phyloP scores from a whole-genome alignment of 2,329 filamentous ascomycete species.

The Colletotrichum theobromicola region DNA sequence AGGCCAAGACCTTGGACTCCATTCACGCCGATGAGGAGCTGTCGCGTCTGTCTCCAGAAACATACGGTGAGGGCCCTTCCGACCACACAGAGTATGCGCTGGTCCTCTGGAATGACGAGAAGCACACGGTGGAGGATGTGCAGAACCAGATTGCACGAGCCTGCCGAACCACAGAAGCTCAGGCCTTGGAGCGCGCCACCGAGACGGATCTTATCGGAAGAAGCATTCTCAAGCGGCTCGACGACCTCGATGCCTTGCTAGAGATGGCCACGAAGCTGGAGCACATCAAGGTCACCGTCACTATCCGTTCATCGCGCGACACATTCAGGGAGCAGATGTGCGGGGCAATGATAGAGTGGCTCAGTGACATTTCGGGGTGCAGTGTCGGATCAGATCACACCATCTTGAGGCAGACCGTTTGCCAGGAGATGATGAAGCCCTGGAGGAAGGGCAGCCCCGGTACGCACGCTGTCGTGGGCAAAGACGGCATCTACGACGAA shows the following conservation, averaged over 20 bases:
- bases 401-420: slow-evolving; percentile 81
- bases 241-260: slow-evolving; percentile 75
- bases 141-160: slow-evolving; percentile 88
- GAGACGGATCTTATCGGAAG: slow-evolving; percentile 90
- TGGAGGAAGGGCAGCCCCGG: slow-evolving; percentile 89
- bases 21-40: slow-evolving; percentile 82
- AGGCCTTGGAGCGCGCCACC: slow-evolving; percentile 77
- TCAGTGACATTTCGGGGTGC: slow-evolving; percentile 90
- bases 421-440: slow-evolving; percentile 86
- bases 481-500: slow-evolving; percentile 83
- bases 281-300: slow-evolving; percentile 94
- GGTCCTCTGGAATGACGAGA: slow-evolving; percentile 97
- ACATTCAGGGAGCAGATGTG: slow-evolving; percentile 99
- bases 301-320: slow-evolving; percentile 89
- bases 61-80: slow-evolving; percentile 74
- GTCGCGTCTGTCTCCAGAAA: slow-evolving; percentile 73
- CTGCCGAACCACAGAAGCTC: slow-evolving; percentile 73
- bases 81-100: slow-evolving; percentile 80
- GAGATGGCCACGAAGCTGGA: slow-evolving; percentile 86
- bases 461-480: slow-evolving; percentile 77
- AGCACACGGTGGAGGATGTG: slow-evolving; percentile 93
- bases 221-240: slow-evolving; percentile 80
- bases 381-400: slow-evolving; percentile 80
- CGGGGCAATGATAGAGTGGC: slow-evolving; percentile 95
- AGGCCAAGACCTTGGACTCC: slow-evolving; percentile 81